These are phyloP conservation scores for Cercospora sp. DNA, from an alignment of 2,329 filamentous ascomycete species.

Conservation along the genomic window DNA sequence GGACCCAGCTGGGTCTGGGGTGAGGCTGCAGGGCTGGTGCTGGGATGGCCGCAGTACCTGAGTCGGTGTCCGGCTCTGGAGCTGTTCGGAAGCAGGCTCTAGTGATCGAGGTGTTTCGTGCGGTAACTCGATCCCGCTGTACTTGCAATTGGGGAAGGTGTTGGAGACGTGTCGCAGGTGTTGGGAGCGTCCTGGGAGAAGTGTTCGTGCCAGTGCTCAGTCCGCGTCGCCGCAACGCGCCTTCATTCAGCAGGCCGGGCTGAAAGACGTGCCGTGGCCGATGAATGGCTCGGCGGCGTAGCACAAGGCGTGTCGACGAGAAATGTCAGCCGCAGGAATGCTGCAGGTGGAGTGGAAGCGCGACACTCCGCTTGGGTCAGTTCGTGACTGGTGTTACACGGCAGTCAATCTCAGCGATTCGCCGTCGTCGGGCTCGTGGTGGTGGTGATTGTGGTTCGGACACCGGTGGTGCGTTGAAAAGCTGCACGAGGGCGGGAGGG, in stretches of 20 bases:
- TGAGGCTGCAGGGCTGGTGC: conserved; percentile 15
- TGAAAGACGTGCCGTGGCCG: background rate
- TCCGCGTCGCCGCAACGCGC: background rate
- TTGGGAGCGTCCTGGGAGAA: background rate
- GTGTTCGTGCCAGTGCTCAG: background rate
- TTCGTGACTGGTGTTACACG: no score
- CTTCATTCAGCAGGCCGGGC: background rate
- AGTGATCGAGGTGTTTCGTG: conserved; percentile 9
- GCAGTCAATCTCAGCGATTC: no score
- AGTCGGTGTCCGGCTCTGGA: conserved; percentile 3
- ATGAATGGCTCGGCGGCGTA: background rate
- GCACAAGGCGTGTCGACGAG: background rate
- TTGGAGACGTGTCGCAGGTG: background rate
- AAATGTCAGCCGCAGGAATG: background rate
- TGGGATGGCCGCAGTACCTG: conserved; percentile 13
- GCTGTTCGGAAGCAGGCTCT: conserved; percentile 4
- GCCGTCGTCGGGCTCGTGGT: background rate
- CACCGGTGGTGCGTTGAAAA: background rate
- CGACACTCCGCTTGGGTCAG: no score
- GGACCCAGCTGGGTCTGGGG: conserved; percentile 16
- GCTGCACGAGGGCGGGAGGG: background rate
- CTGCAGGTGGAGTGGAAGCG: background rate
- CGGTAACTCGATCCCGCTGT: background rate
- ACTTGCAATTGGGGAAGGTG: background rate
- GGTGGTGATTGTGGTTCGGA: background rate